Base-by-base conservation (phyloP, 2,329 filamentous ascomycete species). In the Penicillium sp. region DNA sequence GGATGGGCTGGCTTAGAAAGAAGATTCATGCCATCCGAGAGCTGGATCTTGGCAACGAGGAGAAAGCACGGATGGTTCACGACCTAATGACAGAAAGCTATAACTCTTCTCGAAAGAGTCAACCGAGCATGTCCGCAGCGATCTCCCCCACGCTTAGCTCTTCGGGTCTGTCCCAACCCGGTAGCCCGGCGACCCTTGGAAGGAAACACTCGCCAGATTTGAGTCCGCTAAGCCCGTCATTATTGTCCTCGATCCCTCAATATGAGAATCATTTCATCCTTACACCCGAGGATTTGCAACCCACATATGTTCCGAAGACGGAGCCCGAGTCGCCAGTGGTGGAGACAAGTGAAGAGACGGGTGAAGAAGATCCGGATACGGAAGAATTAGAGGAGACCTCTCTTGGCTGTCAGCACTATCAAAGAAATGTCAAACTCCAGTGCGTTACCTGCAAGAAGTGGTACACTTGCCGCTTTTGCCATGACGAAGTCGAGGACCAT, bases 401-500 rank as follows among this genome's bases (percentile, higher is more conserved):
- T 24, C 71, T 96, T 4, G 93, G 93, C 0, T 98, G 93, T 66
- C 77, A 85, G 59, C 93, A 98, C 69, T 98, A 98, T 68, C 88
- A 87, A 63, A 83, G 93, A 54, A 97, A 97, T 59, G 89, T 98
- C 58, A 97, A 97, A 68, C 74, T 97, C 27, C 90, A 98, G 70
- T 98, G 93, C 68, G 88, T 81, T 55, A 85, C 86, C 22, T 98
- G 93, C 70, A 81, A 85, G 58, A 84, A 80, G 60, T 98, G 93
- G 93, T 94, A 96, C 63, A 87, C 91, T 0, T 98, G 93, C 66
- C 85, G 93, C 14, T 85, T 97, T 63, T 98, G 93, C 63, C 93
- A 98, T 63, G 89, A 98, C 65, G 80, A 83, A 40, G 79, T 74
- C 7, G 88, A 96, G 61, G 82, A 88, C 57, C 89, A 95, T 66